Evolutionary conservation across 2,329 filamentous ascomycete species (phyloP).

Genomic region (Hymenoscyphus occultus): DNA sequence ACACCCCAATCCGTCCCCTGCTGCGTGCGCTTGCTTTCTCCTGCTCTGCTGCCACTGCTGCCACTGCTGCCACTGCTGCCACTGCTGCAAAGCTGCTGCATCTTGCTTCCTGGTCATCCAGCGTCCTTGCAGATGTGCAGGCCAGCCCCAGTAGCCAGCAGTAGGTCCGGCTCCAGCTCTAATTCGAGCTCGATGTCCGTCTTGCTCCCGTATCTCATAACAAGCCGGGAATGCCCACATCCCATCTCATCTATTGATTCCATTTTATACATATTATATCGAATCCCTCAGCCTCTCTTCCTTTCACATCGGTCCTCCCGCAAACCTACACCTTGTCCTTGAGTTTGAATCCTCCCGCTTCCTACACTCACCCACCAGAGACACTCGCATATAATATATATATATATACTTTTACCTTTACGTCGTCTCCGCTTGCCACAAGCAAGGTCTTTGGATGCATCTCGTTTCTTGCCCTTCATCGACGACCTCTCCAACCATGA

Average conservation of each 20-base stretch:
- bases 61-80: slow-evolving; percentile 5
- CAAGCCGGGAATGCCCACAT: slow-evolving; percentile 10
- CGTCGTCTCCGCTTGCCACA: slow-evolving; percentile 6
- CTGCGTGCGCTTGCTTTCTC: slow-evolving; percentile 2
- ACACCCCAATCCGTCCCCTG: slow-evolving; percentile 3
- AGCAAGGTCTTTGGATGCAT: slow-evolving; percentile 13
- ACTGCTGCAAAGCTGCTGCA: slow-evolving; percentile 8
- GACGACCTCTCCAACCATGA: slow-evolving; percentile 29
- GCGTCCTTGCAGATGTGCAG: background rate
- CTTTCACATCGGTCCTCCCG: background rate
- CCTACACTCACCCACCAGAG: slow-evolving; percentile 21
- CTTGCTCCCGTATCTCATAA: slow-evolving; percentile 22
- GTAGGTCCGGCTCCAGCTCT: slow-evolving; percentile 7
- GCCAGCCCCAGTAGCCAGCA: background rate
- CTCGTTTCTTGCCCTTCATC: slow-evolving; percentile 11
- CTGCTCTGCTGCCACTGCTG: slow-evolving; percentile 4
- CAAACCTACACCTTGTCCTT: slow-evolving; percentile 14
- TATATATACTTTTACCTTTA: background rate
- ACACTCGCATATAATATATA: background rate
- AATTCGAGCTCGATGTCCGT: slow-evolving; percentile 5
- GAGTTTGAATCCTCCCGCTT: slow-evolving; percentile 13
- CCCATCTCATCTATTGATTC: background rate
- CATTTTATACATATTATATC: background rate
- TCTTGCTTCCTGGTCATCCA: background rate
- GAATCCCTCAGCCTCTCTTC: slow-evolving; percentile 2